phyloP scores from a whole-genome alignment of 2,329 filamentous ascomycete genomes.

The Claviceps quebecensis region DNA sequence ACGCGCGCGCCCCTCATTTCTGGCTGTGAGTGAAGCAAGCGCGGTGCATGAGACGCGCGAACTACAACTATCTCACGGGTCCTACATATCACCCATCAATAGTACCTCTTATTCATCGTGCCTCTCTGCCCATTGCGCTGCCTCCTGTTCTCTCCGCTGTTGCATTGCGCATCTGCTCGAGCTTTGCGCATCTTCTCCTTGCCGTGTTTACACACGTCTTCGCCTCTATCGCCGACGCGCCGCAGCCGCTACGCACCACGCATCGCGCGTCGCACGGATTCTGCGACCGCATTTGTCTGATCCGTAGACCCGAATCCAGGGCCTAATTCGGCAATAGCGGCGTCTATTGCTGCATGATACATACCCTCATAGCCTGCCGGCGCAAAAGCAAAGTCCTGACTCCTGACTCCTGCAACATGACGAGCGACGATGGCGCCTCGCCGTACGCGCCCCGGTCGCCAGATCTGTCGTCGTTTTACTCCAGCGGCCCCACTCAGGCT shows the following conservation, averaged over 20 bases:
- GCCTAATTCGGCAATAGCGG: background rate
- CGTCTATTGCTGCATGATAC: background rate
- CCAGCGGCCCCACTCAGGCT: conserved; percentile 18
- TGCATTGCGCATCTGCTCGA: background rate
- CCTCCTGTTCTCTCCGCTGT: background rate
- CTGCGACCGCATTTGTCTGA: background rate
- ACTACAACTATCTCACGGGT: background rate
- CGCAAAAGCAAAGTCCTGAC: conserved; percentile 3
- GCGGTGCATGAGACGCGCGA: conserved; percentile 1
- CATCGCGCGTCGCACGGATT: background rate
- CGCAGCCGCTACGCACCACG: background rate
- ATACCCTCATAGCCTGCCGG: background rate
- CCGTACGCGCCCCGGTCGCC: conserved; percentile 44
- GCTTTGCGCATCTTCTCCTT: background rate
- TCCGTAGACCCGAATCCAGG: background rate
- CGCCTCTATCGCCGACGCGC: background rate
- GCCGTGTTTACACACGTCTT: background rate
- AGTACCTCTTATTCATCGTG: background rate
- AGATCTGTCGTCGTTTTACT: conserved; percentile 43
- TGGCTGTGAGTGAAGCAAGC: background rate
- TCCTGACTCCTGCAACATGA: conserved; percentile 17
- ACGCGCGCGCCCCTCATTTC: conserved; percentile 1
- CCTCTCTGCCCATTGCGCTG: background rate
- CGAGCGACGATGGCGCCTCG: conserved; percentile 27
- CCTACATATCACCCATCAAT: background rate